Base-by-base conservation (phyloP, 306 rosid genomes). In the Prunus kanzakura region DNA sequence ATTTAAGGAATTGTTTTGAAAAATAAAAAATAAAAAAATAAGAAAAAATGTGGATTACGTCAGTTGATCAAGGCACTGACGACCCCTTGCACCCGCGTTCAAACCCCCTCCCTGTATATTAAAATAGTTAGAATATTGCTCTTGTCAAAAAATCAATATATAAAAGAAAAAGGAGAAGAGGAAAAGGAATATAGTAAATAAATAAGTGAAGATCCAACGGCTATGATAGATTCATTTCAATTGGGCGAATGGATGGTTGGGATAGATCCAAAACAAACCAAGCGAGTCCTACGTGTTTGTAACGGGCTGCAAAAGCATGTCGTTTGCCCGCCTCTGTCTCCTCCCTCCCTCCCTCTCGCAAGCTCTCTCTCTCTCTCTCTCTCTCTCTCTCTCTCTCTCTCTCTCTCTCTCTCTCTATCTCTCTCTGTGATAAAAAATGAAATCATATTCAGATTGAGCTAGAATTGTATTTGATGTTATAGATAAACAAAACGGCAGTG, bases 271-370 rank as follows among this genome's bases (percentile, higher is more conserved):
- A 43, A 79, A 80, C 75, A 18, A 64, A 74, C 71, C 70, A 47
- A 38, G 69, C 83, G 76, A 84, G 83, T 81, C 75, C 5, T 74
- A 64, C 78, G 78, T 57, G 64, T 74, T 61, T 47, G 82, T 76
- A 30, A 67, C n/a, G 29, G 18, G 80, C 13, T 54, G 27, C 38
- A 71, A n/a, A 10, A 5, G 46, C 74, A 76, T n/a, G 13, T 55
- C 20, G 61, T 23, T 71, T 68, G 11, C 71, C 57, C 22, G 38
- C 38, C 32, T 11, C 0, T 43, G 54, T 67, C 71, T 67, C 20
- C 55, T 18, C 25, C 65, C 8, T 60, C 38, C 35, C 64, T 20
- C 35, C 30, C 13, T 3, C 25, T 3, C 6, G 41, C 64, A 41
- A 29, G 29, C 14, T 67, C 64, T 72, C 51, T 32, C 43, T 46